Conservation (phyloP, 495 filamentous ascomycete genomes). For the Neurospora sp. region DNA sequence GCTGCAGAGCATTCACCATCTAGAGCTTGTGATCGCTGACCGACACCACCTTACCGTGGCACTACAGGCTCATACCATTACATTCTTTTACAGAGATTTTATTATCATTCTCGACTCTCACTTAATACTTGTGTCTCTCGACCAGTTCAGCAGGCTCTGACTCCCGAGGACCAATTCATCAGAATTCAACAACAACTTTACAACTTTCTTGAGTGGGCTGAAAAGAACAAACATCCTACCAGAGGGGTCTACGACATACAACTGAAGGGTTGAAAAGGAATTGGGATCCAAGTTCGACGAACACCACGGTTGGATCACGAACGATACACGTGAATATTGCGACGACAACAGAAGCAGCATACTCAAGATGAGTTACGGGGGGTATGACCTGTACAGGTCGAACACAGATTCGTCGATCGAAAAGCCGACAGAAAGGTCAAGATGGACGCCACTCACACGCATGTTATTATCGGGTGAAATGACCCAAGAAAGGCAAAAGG, state of each 20-base stretch:
- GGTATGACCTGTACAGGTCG: conserved; percentile 19
- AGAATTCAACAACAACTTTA: conserved; percentile 7
- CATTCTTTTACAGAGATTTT: conserved; percentile 2
- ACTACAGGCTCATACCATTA: conserved; percentile 37
- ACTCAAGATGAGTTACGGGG: conserved; percentile 36
- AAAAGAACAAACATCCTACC: no score
- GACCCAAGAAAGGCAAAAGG: conserved; percentile 50
- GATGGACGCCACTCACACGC: conserved; percentile 59
- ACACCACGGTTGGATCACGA: conserved; percentile 5
- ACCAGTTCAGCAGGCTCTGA: conserved; percentile 52
- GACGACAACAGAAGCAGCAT: conserved; percentile 3
- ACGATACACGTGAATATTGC: conserved; percentile 1
- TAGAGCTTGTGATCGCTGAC: conserved; percentile 35
- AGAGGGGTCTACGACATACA: conserved; percentile 10
- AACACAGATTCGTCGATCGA: conserved; percentile 9
- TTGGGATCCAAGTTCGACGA: not conserved
- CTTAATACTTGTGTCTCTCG: conserved; percentile 17
- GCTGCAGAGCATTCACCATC: conserved; percentile 21
- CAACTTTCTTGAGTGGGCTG: conserved; percentile 5
- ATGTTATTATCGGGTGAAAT: conserved; percentile 65
- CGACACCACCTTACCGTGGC: conserved; percentile 26
- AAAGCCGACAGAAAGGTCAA: conserved; percentile 49
- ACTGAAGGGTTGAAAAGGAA: conserved; percentile 3
- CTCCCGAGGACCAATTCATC: conserved; percentile 14
- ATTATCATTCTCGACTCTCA: not conserved